A percentile compares a stretch with the other conserved stretches of the same genome.
These are phyloP conservation scores for Paramecium tetraurelia DNA, from an alignment of 73 alveolate species.

Conservation along the genomic window DNA sequence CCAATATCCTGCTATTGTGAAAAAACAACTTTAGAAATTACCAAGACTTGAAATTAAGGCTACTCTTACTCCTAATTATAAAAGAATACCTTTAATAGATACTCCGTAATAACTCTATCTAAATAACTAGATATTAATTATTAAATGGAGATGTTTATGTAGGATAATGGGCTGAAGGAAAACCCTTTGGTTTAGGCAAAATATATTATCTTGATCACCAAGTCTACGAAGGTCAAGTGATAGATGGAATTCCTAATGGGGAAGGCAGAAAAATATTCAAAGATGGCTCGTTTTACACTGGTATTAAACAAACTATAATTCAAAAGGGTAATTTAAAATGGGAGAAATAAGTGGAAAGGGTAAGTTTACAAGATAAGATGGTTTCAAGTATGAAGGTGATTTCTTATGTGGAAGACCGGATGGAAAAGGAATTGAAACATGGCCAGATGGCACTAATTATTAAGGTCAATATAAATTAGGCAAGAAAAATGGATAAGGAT, in stretches of 20 bases:
- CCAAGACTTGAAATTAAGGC: not conserved
- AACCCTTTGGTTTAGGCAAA: slow-evolving; percentile 51
- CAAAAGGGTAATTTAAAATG: slow-evolving; percentile 27
- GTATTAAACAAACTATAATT: not conserved
- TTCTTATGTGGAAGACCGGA: slow-evolving; percentile 48
- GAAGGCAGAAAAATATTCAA: slow-evolving; percentile 38
- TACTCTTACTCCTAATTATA: not conserved
- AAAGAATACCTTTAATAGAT: not conserved
- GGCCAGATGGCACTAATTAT: slow-evolving; percentile 62
- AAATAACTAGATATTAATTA: not conserved
- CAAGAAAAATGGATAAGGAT: slow-evolving; percentile 64
- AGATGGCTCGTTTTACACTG: slow-evolving; percentile 13
- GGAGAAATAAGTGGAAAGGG: slow-evolving; percentile 53
- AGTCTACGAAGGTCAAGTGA: slow-evolving; percentile 37
- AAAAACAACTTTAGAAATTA: not conserved
- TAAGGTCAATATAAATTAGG: slow-evolving; percentile 62
- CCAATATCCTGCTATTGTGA: not conserved
- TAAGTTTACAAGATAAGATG: slow-evolving; percentile 19
- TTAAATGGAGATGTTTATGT: slow-evolving; percentile 54
- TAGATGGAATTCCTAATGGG: slow-evolving; percentile 52
- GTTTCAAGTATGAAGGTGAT: slow-evolving; percentile 66
- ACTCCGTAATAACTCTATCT: not conserved
- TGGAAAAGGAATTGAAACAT: slow-evolving; percentile 63
- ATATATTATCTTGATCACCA: not conserved
- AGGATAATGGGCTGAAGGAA: slow-evolving; percentile 43